Conservation (phyloP, 1,284 basidiomycete genomes). For the Bjerkandera adusta region DNA sequence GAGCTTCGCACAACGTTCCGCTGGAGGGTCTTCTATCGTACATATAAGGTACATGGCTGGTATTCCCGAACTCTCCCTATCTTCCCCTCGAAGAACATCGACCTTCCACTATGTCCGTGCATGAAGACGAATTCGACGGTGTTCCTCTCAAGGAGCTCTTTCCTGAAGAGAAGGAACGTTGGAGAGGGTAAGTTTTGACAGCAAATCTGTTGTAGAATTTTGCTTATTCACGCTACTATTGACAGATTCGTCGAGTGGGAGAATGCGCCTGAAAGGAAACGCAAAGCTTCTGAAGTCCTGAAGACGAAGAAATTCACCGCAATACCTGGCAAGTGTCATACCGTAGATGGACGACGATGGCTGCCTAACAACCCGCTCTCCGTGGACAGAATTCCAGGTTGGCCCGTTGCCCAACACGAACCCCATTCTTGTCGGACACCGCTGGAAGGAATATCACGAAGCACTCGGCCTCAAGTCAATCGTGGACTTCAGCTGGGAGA, state of each 20-base stretch:
- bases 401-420: constrained; percentile 51
- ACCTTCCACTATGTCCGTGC: constrained; percentile 1
- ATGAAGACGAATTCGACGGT: constrained; percentile 14
- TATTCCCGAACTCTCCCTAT: not conserved
- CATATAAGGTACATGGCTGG: too few relatives aligned
- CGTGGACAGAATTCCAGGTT: constrained; percentile 44
- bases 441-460: constrained; percentile 56
- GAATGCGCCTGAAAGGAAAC: constrained; percentile 43
- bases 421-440: constrained; percentile 47
- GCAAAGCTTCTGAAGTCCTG: constrained; percentile 37
- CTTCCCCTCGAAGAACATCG: not conserved
- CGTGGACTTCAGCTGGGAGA: constrained; percentile 52
- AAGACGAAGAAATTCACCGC: constrained; percentile 39
- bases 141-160: constrained; percentile 28
- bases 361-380: not conserved
- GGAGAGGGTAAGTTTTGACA: constrained; percentile 31
- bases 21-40: too few relatives aligned
- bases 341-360: not conserved
- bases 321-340: constrained; percentile 35
- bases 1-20: too few relatives aligned
- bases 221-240: not conserved
- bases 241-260: constrained; percentile 50
- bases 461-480: constrained; percentile 45
- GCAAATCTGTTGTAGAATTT: not conserved
- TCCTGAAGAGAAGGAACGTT: constrained; percentile 34